Evolutionary conservation across 495 filamentous ascomycete species (phyloP).

Genomic region (Lichina pygmaea): DNA sequence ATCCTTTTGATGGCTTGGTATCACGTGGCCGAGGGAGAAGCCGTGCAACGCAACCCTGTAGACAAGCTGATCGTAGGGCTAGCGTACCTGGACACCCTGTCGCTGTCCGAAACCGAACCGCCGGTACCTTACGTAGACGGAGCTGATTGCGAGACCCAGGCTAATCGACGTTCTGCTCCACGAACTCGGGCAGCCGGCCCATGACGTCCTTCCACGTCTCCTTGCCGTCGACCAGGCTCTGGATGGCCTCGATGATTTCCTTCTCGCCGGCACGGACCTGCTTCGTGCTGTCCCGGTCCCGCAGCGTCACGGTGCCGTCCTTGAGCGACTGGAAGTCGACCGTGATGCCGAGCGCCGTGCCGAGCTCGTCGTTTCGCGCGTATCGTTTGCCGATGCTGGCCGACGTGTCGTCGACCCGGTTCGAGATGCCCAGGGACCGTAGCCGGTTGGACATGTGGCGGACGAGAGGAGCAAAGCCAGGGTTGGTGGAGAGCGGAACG

Average conservation of each 20-base stretch:
- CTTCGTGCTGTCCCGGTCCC: slow-evolving; percentile 38
- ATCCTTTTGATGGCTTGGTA: too few relatives aligned
- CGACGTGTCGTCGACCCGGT: slow-evolving; percentile 35
- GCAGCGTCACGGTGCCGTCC: slow-evolving; percentile 38
- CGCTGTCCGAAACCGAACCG: not conserved
- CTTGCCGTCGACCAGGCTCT: slow-evolving; percentile 28
- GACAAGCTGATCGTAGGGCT: too few relatives aligned
- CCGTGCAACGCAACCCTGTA: too few relatives aligned
- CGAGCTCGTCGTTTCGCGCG: slow-evolving; percentile 38
- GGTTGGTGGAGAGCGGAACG: slow-evolving; percentile 32
- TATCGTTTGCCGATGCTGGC: slow-evolving; percentile 47
- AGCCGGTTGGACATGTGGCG: slow-evolving; percentile 27
- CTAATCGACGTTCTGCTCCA: slow-evolving; percentile 38
- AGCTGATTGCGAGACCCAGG: not conserved
- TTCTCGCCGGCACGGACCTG: slow-evolving; percentile 40
- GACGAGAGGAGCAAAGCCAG: slow-evolving; percentile 28
- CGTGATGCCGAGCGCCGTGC: slow-evolving; percentile 38
- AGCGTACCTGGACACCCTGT: not conserved
- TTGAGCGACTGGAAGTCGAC: slow-evolving; percentile 44
- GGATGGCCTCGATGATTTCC: slow-evolving; percentile 34
- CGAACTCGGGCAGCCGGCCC: slow-evolving; percentile 34
- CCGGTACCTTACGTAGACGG: not conserved
- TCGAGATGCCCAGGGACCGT: slow-evolving; percentile 29
- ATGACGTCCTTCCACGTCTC: slow-evolving; percentile 38
- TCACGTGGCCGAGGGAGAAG: too few relatives aligned